Evolutionary conservation across 108 stramenopile genomes (phyloP).

Genomic region (Cyclotella atomus): DNA sequence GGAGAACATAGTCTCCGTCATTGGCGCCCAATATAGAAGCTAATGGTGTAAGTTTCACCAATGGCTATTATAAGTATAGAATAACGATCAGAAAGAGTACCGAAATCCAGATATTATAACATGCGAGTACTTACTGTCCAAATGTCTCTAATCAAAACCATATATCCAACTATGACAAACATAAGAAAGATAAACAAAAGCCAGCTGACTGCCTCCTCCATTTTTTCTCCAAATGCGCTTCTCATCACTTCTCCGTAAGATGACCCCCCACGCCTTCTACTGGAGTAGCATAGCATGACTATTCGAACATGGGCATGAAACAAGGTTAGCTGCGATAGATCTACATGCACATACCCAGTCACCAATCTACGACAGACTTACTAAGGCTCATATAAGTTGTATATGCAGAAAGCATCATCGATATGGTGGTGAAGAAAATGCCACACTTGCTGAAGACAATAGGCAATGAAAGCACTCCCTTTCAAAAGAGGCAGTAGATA

Average conservation of each 20-base stretch:
- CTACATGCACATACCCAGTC: no score
- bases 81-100: no score
- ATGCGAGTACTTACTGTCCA: no score
- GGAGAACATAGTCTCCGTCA: conserved; percentile 42
- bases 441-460: conserved; percentile 59
- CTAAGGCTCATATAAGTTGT: conserved; percentile 59
- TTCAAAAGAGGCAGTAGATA: neutral
- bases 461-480: conserved; percentile 60
- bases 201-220: conserved; percentile 58
- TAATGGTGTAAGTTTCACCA: conserved; percentile 24
- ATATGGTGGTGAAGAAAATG: conserved; percentile 42
- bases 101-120: no score
- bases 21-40: neutral
- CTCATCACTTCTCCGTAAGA: conserved; percentile 76
- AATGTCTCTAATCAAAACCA: conserved; percentile 82
- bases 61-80: no score
- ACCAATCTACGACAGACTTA: no score
- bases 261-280: conserved; percentile 69
- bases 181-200: conserved; percentile 66
- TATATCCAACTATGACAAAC: conserved; percentile 80
- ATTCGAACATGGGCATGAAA: no score
- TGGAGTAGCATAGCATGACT: conserved; percentile 70
- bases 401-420: conserved; percentile 53
- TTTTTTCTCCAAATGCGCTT: conserved; percentile 66
- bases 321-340: no score